A percentile compares a stretch with the other conserved stretches of the same genome.
phyloP scores from a whole-genome alignment of 2,329 filamentous ascomycete species.

The Cadophora gregata region DNA sequence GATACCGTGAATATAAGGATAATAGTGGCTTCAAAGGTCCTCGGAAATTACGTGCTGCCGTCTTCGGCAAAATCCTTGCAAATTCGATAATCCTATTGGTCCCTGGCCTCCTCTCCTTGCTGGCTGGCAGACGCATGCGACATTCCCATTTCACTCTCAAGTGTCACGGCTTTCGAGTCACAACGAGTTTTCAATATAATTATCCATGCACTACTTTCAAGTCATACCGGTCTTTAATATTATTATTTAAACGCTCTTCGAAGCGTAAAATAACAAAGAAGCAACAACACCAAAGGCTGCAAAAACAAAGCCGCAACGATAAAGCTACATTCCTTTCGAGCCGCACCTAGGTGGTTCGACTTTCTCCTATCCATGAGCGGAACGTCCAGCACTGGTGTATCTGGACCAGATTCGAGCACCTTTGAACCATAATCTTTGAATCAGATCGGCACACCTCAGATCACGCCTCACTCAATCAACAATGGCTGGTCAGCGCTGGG shows the following conservation, averaged over 20 bases:
- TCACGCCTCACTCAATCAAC: neutral
- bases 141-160: neutral
- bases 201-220: neutral
- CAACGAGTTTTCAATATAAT: neutral
- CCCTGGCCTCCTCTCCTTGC: too few relatives aligned
- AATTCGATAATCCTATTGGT: neutral
- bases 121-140: neutral
- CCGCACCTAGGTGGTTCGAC: too few relatives aligned
- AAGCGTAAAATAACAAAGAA: neutral
- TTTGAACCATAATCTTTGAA: neutral
- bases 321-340: too few relatives aligned
- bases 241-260: neutral
- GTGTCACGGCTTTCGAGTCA: neutral
- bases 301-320: too few relatives aligned
- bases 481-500: conserved; percentile 3
- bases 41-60: neutral
- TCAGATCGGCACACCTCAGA: neutral
- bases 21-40: neutral
- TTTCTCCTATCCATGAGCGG: too few relatives aligned
- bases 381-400: neutral
- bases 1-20: neutral
- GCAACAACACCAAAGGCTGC: neutral
- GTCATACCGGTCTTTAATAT: neutral
- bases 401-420: neutral
- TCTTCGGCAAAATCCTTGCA: neutral